Evolutionary conservation across 129 eudicot species (phyloP).

Genomic region (Heracleum sosnowskyi): DNA sequence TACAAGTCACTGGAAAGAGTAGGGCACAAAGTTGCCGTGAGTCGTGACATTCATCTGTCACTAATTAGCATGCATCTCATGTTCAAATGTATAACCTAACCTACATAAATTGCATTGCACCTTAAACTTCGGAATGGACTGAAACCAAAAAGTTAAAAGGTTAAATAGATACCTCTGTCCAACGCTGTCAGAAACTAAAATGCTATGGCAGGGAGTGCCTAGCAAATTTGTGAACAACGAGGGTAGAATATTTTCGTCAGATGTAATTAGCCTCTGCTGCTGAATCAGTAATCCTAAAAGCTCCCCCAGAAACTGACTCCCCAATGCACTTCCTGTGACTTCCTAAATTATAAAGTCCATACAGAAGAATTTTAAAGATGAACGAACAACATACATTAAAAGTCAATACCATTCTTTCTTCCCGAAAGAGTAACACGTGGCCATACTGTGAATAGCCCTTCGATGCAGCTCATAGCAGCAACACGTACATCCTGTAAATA

Average conservation of each 20-base stretch:
- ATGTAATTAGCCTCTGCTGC: slow-evolving; percentile 64
- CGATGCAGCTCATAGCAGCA: slow-evolving; percentile 79
- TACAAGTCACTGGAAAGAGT: neutral
- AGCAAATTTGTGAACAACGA: slow-evolving; percentile 60
- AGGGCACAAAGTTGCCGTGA: neutral
- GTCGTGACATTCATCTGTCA: neutral
- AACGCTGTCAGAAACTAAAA: slow-evolving; percentile 57
- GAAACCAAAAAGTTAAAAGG: neutral
- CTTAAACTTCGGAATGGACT: neutral
- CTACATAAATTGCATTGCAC: neutral
- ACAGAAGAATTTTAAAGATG: neutral
- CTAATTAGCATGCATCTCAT: neutral
- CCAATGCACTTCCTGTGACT: slow-evolving; percentile 44
- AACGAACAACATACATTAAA: neutral
- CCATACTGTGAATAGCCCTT: slow-evolving; percentile 48
- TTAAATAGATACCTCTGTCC: slow-evolving; percentile 45
- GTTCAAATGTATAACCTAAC: neutral
- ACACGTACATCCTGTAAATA: slow-evolving; percentile 41
- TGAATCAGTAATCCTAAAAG: slow-evolving; percentile 58
- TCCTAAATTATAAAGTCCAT: slow-evolving; percentile 8
- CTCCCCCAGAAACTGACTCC: slow-evolving; percentile 58
- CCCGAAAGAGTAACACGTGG: slow-evolving; percentile 36
- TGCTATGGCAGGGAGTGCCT: slow-evolving; percentile 39
- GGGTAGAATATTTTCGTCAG: slow-evolving; percentile 55
- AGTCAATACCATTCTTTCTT: slow-evolving; percentile 43